Evolutionary conservation across 2,329 filamentous ascomycete genomes (phyloP).

Genomic region (Apiospora koreana): DNA sequence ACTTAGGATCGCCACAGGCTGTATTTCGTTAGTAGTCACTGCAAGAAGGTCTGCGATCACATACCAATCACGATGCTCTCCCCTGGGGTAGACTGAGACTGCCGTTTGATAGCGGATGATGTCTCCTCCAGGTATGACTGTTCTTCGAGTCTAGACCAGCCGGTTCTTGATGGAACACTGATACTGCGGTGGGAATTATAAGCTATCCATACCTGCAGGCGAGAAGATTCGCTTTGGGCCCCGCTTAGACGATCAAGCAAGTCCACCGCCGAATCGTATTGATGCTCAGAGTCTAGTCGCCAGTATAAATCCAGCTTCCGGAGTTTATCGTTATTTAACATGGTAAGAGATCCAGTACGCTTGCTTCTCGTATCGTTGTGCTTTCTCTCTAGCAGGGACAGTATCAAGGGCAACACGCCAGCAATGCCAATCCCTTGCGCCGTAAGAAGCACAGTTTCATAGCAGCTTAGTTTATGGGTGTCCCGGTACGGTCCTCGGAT

Average conservation of each 20-base stretch:
- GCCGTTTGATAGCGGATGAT: background rate
- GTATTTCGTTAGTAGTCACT: background rate
- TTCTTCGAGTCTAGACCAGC: background rate
- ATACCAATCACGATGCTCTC: background rate
- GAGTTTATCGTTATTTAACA: background rate
- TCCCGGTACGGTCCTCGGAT: background rate
- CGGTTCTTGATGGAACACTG: background rate
- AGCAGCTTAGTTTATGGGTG: background rate
- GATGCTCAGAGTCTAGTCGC: background rate
- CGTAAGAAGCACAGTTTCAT: constrained; percentile 1
- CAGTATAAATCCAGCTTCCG: background rate
- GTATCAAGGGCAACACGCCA: background rate
- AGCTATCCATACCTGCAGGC: background rate
- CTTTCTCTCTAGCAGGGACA: background rate
- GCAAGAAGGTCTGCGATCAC: background rate
- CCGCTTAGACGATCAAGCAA: background rate
- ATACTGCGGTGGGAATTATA: background rate
- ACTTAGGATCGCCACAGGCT: background rate
- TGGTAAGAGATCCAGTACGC: background rate
- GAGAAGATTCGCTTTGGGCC: background rate
- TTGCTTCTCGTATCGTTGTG: background rate
- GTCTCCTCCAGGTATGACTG: background rate
- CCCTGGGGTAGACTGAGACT: background rate
- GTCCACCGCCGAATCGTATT: background rate
- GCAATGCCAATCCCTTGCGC: background rate